Evolutionary conservation across 2,329 filamentous ascomycete species (phyloP), one percentile per base, ranked within the genome.

Genomic region (Colletotrichum nymphaeae): DNA sequence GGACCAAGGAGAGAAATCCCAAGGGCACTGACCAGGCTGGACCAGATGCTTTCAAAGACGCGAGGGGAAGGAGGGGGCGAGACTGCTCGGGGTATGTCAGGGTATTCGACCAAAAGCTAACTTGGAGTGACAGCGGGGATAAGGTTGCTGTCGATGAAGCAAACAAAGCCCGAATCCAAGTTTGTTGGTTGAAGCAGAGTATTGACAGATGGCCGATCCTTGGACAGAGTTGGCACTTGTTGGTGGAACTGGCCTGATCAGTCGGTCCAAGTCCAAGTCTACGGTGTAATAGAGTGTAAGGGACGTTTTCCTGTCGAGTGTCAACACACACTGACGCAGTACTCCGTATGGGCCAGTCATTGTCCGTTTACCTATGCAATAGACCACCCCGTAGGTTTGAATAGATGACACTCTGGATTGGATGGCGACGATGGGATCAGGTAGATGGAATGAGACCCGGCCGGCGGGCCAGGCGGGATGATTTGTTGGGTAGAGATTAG

Each of bases 71-170:
- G 56, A 56, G 14, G 16, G 52, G 69, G 35, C 49, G 49, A 68
- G 69, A 65, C 64, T 69, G 30, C 30, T n/a, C 52, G 35, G 53
- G 30, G 63, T 12, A 16, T 65, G 32, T 55, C 26, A 24, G 8
- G 35, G 59, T 57, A 49, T 64, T 60, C 19, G 58, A 22, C 30
- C 5, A 22, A 56, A 63, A 26, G 57, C 30, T 56, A 68, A 63
- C 32, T 35, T 24, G 53, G 62, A 30, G n/a, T 32, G 24, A 60
- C 63, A 56, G 69, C 63, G 63, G 57, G 69, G 58, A 63, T 72
- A 69, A 59, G 69, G 58, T 63, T 69, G 69, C 69, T 55, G 59
- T 69, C 58, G 42, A 22, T 55, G 65, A 63, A 26, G 64, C 65
- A 63, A 42, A 63, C 32, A n/a, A 60, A 24, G 22, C 37, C 32